phyloP scores from a whole-genome alignment of 2,329 filamentous ascomycete genomes.

The Lojkania enalia region DNA sequence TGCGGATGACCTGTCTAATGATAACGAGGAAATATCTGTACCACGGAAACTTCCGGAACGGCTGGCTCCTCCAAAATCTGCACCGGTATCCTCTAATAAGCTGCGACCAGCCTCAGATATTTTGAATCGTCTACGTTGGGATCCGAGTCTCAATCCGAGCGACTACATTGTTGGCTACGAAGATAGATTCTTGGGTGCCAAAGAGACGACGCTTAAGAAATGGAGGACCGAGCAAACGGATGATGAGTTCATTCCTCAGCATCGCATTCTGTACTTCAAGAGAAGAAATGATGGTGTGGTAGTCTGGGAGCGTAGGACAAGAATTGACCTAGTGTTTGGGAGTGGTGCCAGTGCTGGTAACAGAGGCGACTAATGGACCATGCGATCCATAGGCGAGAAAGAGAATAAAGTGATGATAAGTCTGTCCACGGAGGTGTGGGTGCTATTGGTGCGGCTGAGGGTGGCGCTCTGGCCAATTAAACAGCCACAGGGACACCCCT shows the following conservation, averaged over 20 bases:
- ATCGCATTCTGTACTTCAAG: slow-evolving; percentile 57
- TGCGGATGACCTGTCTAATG: slow-evolving; percentile 4
- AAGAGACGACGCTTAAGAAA: slow-evolving; percentile 52
- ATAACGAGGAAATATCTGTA: slow-evolving; percentile 9
- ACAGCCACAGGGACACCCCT: too few relatives aligned
- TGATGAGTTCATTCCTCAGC: slow-evolving; percentile 61
- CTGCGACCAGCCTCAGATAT: slow-evolving; percentile 48
- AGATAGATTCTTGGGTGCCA: slow-evolving; percentile 56
- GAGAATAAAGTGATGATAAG: too few relatives aligned
- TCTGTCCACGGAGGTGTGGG: too few relatives aligned
- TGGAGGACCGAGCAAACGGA: slow-evolving; percentile 60
- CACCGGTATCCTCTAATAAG: slow-evolving; percentile 31
- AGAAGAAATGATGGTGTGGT: slow-evolving; percentile 43
- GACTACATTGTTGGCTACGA: slow-evolving; percentile 58
- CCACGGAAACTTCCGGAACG: slow-evolving; percentile 22
- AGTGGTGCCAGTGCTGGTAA: slow-evolving; percentile 40
- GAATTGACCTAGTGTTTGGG: slow-evolving; percentile 53
- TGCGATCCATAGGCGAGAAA: too few relatives aligned
- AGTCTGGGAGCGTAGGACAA: slow-evolving; percentile 56
- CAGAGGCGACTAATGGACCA: too few relatives aligned
- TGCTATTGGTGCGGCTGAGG: too few relatives aligned
- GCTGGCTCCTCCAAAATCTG: slow-evolving; percentile 12
- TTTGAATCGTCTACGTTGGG: slow-evolving; percentile 56
- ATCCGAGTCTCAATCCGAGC: slow-evolving; percentile 47
- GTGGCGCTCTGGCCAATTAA: too few relatives aligned